Conservation (phyloP, 1,284 basidiomycete genomes). For the Rhizoctonia solani region DNA sequence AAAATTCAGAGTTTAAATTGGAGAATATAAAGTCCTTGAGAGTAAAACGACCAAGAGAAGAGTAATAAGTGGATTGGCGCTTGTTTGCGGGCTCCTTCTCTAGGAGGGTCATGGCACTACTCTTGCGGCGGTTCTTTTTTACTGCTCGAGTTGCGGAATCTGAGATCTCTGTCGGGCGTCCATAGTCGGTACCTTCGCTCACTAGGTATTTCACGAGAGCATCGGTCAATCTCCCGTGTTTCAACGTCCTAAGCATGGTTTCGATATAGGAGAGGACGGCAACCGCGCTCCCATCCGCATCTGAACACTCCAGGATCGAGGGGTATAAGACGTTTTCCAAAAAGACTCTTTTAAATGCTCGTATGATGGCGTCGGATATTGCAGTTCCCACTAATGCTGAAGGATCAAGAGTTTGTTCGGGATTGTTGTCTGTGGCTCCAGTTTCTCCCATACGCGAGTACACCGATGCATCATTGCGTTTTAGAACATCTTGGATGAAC, state of each 20-base stretch:
- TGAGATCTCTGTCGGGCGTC: constrained; percentile 38
- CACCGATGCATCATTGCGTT: constrained; percentile 53
- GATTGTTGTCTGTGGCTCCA: constrained; percentile 44
- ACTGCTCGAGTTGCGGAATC: constrained; percentile 42
- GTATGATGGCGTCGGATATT: constrained; percentile 78
- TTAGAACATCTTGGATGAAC: constrained; percentile 87
- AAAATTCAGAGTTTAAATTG: constrained; percentile 70
- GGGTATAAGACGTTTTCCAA: constrained; percentile 93
- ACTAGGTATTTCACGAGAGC: constrained; percentile 78
- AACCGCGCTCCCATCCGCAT: constrained; percentile 88
- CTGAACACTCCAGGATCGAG: constrained; percentile 91
- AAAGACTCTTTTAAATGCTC: constrained; percentile 84
- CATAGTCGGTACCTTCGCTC: constrained; percentile 70
- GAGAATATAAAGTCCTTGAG: constrained; percentile 84
- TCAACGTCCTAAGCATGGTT: constrained; percentile 77
- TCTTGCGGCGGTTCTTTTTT: constrained; percentile 67
- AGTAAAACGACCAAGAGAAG: constrained; percentile 83
- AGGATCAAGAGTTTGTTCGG: constrained; percentile 51
- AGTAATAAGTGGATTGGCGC: constrained; percentile 70
- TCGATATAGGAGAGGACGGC: constrained; percentile 98
- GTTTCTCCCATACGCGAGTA: constrained; percentile 41
- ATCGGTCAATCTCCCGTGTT: constrained; percentile 68
- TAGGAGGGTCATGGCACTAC: constrained; percentile 80
- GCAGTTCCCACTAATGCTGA: constrained; percentile 71
- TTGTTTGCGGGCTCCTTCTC: constrained; percentile 80